Evolutionary conservation across 176 grass and related monocot genomes (phyloP), one percentile per base, ranked within the genome.

Genomic region (Thalia dealbata): DNA sequence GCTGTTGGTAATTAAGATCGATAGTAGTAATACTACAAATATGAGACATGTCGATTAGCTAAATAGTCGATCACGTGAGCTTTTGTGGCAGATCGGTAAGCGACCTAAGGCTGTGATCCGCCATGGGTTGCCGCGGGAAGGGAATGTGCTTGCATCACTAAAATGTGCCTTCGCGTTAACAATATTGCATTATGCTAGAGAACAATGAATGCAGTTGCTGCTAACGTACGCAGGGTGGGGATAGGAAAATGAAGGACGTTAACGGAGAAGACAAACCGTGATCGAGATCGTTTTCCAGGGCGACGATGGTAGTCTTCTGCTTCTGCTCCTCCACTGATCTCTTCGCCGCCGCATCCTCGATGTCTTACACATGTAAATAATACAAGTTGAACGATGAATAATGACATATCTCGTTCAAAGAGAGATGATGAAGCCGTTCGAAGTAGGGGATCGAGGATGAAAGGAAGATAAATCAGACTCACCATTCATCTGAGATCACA

Each of bases 401-500:
- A 4, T 2, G 32, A 38, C 4, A 38, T 4, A 38, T 38, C 32
- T 38, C 32, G 4, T 38, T 14, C 52, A 62, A 54, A 22, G 29
- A 59, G 50, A 79, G 55, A 24, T 70, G 30, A 69, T 62, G 55
- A 24, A 80, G 30, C n/a, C 19, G 19, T 38, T 58, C 14, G 18
- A 24, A 28, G 7, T 16, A 29, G 59, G 30, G 56, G 56, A n/a
- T 46, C 41, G 25, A 23, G 73, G 51, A 46, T 69, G 74, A n/a
- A 13, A 48, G 45, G 45, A 48, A 48, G 6, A 13, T 2, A 13
- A 48, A 48, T 48, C 45, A 8, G 7, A 18, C 14, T 46, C 35
- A 96, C 91, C 91, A 69, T 86, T 88, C 69, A 96, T 86, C 76
- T 88, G 87, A 69, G 83, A 84, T 75, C 91, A 78, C 71, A 96